These are phyloP conservation scores for Leonotis leonurus DNA, from an alignment of 257 asterid genomes.

Conservation along the genomic window DNA sequence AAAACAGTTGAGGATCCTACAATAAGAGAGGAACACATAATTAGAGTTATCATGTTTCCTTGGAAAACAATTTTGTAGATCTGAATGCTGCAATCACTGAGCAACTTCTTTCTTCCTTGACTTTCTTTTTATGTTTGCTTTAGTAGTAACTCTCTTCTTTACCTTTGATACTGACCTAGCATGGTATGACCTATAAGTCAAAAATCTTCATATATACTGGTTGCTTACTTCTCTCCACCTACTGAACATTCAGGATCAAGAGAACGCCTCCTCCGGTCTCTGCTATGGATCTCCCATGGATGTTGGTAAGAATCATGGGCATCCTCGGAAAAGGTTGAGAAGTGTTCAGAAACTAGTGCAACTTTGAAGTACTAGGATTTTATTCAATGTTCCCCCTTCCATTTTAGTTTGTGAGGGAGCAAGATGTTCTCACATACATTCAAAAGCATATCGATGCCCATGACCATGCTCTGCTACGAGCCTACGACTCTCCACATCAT, in stretches of 20 bases:
- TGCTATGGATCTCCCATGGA: too few relatives aligned
- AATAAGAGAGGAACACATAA: not conserved
- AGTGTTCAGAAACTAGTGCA: slow-evolving; percentile 25
- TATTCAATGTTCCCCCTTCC: not conserved
- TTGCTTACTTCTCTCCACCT: not conserved
- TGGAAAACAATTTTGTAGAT: not conserved
- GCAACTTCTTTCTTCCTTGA: not conserved
- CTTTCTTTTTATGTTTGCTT: not conserved
- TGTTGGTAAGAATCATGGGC: slow-evolving; percentile 27
- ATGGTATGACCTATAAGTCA: not conserved
- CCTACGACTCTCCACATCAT: not conserved
- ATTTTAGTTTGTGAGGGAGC: slow-evolving; percentile 12
- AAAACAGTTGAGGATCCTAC: too few relatives aligned
- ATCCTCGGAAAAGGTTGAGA: slow-evolving; percentile 41
- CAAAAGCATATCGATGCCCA: not conserved
- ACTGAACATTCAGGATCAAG: slow-evolving; percentile 14
- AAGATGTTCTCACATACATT: too few relatives aligned
- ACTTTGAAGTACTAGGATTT: not conserved
- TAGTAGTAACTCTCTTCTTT: not conserved
- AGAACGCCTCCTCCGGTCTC: too few relatives aligned
- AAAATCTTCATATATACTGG: not conserved
- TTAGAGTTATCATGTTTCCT: not conserved
- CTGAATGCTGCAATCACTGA: not conserved
- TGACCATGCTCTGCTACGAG: not conserved
- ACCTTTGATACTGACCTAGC: not conserved